Conservation (phyloP, 106 monocot genomes). For the Allium cepa region DNA sequence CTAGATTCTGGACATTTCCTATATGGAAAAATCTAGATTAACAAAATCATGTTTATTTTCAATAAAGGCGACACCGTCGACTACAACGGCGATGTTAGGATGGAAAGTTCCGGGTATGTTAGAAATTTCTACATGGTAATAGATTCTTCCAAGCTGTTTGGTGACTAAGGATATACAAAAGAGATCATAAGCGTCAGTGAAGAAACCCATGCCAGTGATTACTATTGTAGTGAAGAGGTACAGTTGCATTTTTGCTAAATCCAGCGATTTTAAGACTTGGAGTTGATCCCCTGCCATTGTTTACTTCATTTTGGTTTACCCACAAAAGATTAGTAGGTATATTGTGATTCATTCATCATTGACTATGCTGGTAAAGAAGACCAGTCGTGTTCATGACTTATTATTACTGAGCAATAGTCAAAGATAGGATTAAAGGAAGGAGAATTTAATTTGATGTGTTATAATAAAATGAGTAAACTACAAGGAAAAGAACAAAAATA, state of each 20-base stretch:
- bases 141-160: slow-evolving; percentile 75
- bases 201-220: slow-evolving; percentile 89
- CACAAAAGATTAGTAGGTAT: neutral
- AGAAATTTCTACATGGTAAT: slow-evolving; percentile 43
- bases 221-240: slow-evolving; percentile 85
- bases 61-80: slow-evolving; percentile 64
- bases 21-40: too few relatives aligned
- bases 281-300: slow-evolving; percentile 43
- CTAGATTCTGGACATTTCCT: too few relatives aligned
- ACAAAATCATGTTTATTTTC: too few relatives aligned
- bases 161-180: slow-evolving; percentile 80
- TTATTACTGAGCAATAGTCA: too few relatives aligned
- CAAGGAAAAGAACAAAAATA: too few relatives aligned
- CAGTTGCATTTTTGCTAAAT: slow-evolving; percentile 70
- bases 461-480: too few relatives aligned
- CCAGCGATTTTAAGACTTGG: slow-evolving; percentile 57
- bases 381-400: too few relatives aligned
- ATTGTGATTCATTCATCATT: too few relatives aligned
- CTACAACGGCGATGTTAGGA: slow-evolving; percentile 49
- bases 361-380: too few relatives aligned
- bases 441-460: too few relatives aligned
- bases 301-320: neutral
- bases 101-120: slow-evolving; percentile 46
- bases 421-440: too few relatives aligned
- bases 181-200: slow-evolving; percentile 91